Evolutionary conservation across 345 rosid species (phyloP), one percentile per base, ranked within the genome.

Genomic region (Eutrema heterophyllum): DNA sequence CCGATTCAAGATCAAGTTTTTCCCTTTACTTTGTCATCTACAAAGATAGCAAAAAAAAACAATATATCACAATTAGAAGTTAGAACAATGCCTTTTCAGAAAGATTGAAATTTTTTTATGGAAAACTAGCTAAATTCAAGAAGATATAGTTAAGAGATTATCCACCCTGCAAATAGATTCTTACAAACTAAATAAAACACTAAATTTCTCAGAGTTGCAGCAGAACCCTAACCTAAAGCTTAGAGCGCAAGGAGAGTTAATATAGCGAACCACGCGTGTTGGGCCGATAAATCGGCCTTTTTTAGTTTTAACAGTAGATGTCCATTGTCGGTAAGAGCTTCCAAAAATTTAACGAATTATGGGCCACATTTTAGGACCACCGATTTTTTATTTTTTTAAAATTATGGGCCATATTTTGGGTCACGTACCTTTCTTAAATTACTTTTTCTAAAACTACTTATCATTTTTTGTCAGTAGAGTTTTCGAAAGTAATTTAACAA

Each of bases 21-120:
- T 53, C 63, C 72, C 6, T 75, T 72, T 78, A 80, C 73, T 67
- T 85, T 67, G 56, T 82, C 92, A 78, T 76, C 78, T 58, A 66
- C 26, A 66, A 18, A 56, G 1, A 16, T 41, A 43, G 39, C 35
- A 24, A 51, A 67, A 50, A 27, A 50, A 27, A 39, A n/a, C 26
- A 66, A 36, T 21, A 21, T 1, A 21, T 51, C 24, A 67, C 60
- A 39, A 26, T 29, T 29, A 29, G 30, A 29, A 29, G 24, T 36
- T 14, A 67, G 35, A 21, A 50, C 0, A 21, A 21, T 49, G 0
- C 13, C 14, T 24, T 6, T 15, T 21, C 9, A 49, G 10, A 49
- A 24, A 18, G 0, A 50, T 26, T 24, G n/a, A 51, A 9, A 18
- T 1, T 1, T 1, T 21, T 21, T 50, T 24, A 36, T 10, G 8